Evolutionary conservation across 2,329 filamentous ascomycete species (phyloP).

Genomic region (Penicillium paneum): DNA sequence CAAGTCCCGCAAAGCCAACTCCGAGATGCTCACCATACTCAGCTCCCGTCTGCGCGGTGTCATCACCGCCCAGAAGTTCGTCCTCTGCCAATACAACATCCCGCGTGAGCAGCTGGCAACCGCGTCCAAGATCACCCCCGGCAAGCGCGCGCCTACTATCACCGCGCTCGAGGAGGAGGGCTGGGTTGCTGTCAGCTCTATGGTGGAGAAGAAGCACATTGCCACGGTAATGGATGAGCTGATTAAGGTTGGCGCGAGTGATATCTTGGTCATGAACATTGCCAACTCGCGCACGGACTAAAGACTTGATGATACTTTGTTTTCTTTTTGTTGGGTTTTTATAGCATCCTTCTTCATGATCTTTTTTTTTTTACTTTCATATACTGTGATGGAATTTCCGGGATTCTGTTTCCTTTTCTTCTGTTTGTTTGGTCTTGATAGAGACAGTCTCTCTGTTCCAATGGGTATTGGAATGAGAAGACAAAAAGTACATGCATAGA

Average conservation of each 20-base stretch:
- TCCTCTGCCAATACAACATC: slow-evolving; percentile 96
- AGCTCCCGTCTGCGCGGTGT: slow-evolving; percentile 84
- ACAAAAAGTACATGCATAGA: slow-evolving; percentile 19
- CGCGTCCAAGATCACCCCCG: slow-evolving; percentile 78
- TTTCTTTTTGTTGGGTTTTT: slow-evolving; percentile 3
- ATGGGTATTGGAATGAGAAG: not conserved
- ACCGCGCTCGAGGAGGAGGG: slow-evolving; percentile 82
- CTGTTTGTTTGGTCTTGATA: slow-evolving; percentile 2
- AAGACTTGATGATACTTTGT: slow-evolving; percentile 5
- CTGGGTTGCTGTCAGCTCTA: slow-evolving; percentile 91
- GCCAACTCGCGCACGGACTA: slow-evolving; percentile 66
- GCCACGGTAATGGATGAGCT: slow-evolving; percentile 84
- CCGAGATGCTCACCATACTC: slow-evolving; percentile 80
- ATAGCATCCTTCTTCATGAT: slow-evolving; percentile 5
- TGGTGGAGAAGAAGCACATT: slow-evolving; percentile 87
- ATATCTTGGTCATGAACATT: slow-evolving; percentile 82
- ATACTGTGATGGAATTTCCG: not conserved
- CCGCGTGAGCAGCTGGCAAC: slow-evolving; percentile 63
- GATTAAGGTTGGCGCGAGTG: slow-evolving; percentile 70
- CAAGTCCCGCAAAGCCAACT: slow-evolving; percentile 79
- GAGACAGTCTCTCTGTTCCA: slow-evolving; percentile 3
- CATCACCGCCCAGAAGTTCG: slow-evolving; percentile 89
- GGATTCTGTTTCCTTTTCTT: slow-evolving; percentile 6
- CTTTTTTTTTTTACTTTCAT: not conserved
- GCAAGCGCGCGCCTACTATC: slow-evolving; percentile 88